phyloP scores from a whole-genome alignment of 495 filamentous ascomycete genomes.

The Penicillium canescens region DNA sequence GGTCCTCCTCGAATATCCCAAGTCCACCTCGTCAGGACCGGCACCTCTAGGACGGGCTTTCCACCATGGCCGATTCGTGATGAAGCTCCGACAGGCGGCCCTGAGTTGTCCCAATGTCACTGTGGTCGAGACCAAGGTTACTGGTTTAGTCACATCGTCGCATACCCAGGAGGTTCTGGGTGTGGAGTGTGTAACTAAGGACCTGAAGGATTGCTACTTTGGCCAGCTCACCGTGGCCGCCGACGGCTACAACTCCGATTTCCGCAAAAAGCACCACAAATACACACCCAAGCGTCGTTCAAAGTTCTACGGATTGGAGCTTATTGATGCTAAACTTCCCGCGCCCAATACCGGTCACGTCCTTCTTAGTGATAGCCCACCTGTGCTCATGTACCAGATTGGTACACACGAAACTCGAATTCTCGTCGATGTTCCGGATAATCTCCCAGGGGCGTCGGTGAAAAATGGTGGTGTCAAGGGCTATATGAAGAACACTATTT shows the following conservation, averaged over 20 bases:
- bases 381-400: constrained; percentile 95
- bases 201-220: constrained; percentile 73
- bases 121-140: constrained; percentile 71
- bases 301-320: constrained; percentile 90
- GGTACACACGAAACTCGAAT: constrained; percentile 91
- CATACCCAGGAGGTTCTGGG: constrained; percentile 67
- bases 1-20: constrained; percentile 76
- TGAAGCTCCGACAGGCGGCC: constrained; percentile 69
- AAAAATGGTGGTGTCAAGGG: constrained; percentile 77
- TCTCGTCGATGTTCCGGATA: constrained; percentile 86
- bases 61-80: constrained; percentile 84
- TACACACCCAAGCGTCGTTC: constrained; percentile 67
- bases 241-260: constrained; percentile 92
- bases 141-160: constrained; percentile 58
- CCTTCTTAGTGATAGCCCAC: constrained; percentile 71
- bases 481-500: constrained; percentile 73
- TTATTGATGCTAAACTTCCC: constrained; percentile 82
- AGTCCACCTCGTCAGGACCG: constrained; percentile 27
- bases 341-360: constrained; percentile 79
- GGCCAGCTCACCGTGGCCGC: constrained; percentile 83
- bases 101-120: constrained; percentile 67
- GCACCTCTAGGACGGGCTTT: constrained; percentile 69
- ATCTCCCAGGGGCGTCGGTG: constrained; percentile 66
- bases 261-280: constrained; percentile 78
- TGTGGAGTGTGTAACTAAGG: constrained; percentile 65